Percentiles rank a stretch among this genome's conserved stretches.
phyloP scores from a whole-genome alignment of 306 rosid species.

The Elaeagnus macrophylla region DNA sequence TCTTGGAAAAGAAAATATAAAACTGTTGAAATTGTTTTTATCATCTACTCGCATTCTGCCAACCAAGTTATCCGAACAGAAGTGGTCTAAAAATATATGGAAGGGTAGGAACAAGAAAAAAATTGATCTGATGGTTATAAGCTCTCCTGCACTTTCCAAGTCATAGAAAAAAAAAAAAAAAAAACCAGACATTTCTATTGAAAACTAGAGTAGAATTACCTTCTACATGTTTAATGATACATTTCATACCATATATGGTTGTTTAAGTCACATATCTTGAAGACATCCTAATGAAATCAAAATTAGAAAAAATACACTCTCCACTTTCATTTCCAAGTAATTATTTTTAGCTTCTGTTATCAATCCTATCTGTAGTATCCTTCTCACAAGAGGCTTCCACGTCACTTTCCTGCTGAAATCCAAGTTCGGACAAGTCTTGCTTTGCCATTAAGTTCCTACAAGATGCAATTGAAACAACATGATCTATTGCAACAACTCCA shows the following conservation, averaged over 20 bases:
- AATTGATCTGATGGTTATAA: too few species aligned
- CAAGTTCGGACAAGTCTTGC: constrained; percentile 90
- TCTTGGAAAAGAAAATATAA: too few species aligned
- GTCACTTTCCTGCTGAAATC: constrained; percentile 38
- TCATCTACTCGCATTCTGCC: too few species aligned
- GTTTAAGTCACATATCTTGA: not conserved
- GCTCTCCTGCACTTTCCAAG: too few species aligned
- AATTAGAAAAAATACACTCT: constrained; percentile 9
- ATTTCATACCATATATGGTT: not conserved
- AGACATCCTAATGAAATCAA: not conserved
- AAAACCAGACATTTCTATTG: too few species aligned
- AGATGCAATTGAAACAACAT: constrained; percentile 20
- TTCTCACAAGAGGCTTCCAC: constrained; percentile 20
- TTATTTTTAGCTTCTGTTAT: constrained; percentile 16
- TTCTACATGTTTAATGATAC: too few species aligned
- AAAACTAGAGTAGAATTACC: too few species aligned
- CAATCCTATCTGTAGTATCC: constrained; percentile 23
- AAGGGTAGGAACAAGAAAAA: too few species aligned
- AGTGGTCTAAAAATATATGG: too few species aligned
- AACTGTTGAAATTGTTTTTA: too few species aligned
- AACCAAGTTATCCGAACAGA: too few species aligned
- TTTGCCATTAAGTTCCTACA: constrained; percentile 96
- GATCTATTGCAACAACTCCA: not conserved
- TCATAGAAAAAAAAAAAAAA: too few species aligned
- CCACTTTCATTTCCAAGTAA: constrained; percentile 2